Conservation (phyloP, 306 rosid genomes). For the Mimosa bimucronata region DNA sequence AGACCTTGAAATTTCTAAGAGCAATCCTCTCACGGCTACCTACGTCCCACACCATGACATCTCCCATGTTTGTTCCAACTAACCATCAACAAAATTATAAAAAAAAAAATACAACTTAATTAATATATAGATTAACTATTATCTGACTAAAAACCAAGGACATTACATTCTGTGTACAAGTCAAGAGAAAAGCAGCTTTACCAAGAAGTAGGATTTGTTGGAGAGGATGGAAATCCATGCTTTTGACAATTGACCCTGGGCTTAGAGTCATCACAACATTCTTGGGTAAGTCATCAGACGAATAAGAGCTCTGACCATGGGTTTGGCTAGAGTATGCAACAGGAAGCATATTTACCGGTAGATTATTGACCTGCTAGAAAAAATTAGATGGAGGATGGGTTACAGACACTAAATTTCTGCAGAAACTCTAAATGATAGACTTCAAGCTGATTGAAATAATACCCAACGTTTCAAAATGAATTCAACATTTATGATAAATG, state of each 20-base stretch:
- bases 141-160: slow-evolving; percentile 30
- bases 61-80: slow-evolving; percentile 97
- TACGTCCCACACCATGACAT: slow-evolving; percentile 85
- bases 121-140: background rate
- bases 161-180: slow-evolving; percentile 5
- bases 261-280: slow-evolving; percentile 68
- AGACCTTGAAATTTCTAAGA: slow-evolving; percentile 73
- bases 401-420: slow-evolving; percentile 30
- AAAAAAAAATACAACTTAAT: slow-evolving; percentile 12
- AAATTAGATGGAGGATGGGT: slow-evolving; percentile 36
- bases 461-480: background rate
- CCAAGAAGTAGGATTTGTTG: slow-evolving; percentile 94
- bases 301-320: slow-evolving; percentile 90
- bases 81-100: slow-evolving; percentile 36
- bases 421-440: slow-evolving; percentile 21
- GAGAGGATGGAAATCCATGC: slow-evolving; percentile 95
- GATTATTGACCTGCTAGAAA: slow-evolving; percentile 76
- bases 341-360: slow-evolving; percentile 82
- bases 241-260: slow-evolving; percentile 81
- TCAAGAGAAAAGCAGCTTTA: slow-evolving; percentile 45
- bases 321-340: slow-evolving; percentile 70
- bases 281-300: slow-evolving; percentile 95
- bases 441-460: slow-evolving; percentile 8
- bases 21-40: slow-evolving; percentile 84
- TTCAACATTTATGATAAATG: slow-evolving; percentile 9